These are phyloP conservation scores for Notholithocarpus densiflorus DNA, from an alignment of 306 rosid genomes.

Conservation along the genomic window DNA sequence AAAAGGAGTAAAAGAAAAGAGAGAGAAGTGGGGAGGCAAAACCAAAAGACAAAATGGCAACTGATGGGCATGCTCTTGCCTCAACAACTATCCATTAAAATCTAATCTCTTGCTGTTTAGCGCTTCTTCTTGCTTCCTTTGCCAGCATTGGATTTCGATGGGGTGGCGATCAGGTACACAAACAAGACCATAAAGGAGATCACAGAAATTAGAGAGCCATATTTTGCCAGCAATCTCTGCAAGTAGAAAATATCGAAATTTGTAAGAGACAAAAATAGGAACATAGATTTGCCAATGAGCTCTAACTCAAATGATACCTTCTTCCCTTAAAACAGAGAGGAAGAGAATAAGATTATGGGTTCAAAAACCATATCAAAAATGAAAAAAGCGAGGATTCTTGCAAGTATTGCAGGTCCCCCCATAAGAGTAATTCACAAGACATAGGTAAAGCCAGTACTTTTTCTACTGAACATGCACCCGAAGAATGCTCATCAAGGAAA, in stretches of 20 bases:
- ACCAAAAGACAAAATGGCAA: constrained; percentile 32
- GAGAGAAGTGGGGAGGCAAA: too few species aligned
- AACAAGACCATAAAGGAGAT: constrained; percentile 66
- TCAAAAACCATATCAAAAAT: too few species aligned
- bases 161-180: constrained; percentile 63
- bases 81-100: constrained; percentile 16
- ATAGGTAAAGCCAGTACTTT: not conserved
- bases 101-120: constrained; percentile 29
- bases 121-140: constrained; percentile 99
- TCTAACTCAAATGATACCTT: too few species aligned
- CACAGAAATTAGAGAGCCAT: constrained; percentile 86
- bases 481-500: too few species aligned
- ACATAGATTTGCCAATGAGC: too few species aligned
- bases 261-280: not conserved
- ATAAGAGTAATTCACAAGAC: not conserved
- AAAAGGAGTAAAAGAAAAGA: not conserved
- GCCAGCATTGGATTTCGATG: constrained; percentile 66
- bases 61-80: constrained; percentile 25
- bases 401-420: not conserved
- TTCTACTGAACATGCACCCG: too few species aligned
- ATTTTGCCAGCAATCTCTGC: constrained; percentile 87
- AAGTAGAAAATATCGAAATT: not conserved
- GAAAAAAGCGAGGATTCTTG: not conserved
- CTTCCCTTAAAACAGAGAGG: too few species aligned
- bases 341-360: too few species aligned